Base-by-base conservation (phyloP, 108 stramenopile species). In the Cylindrotheca fusiformis region DNA sequence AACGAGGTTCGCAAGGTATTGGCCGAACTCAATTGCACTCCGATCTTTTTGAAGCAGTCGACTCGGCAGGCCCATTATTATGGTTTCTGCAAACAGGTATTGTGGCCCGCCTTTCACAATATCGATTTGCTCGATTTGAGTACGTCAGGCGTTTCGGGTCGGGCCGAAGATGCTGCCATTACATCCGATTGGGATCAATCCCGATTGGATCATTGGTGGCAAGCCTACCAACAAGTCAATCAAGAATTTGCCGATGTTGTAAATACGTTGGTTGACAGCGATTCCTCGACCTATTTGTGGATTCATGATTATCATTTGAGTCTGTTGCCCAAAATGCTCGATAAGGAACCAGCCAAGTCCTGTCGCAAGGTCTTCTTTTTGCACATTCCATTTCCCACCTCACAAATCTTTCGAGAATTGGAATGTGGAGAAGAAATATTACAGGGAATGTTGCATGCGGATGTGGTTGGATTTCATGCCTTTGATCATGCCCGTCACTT, bases 401-500 rank as follows among this genome's bases (percentile, higher is more conserved):
- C 85, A 24, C 97, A 98, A 69, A 90, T 99, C 52, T 99, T 99
- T 68, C 91, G 98, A 2, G 94, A 99, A 22, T 72, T 99, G 14
- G 93, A 96, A 58, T 90, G 82, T 60, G 96, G 97, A 29, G 93
- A 94, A 74, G 79, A 75, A 5, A 82, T 99, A 41, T 65, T 99
- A 30, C 82, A 94, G 63, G 97, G 97, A 12, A 94, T 99, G 91
- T 76, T 98, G n/a, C 84, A 86, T 59, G 97, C 99, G 1, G 96
- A 99, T 76, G 91, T 99, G 14, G 90, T 99, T 23, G 99, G 99
- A 32, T 99, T 99, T 71, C 99, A 99, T 78, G 94, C 99, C 8
- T 99, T 99, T 84, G 98, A 99, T 71, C 98, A 99, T 69, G 98
- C 99, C 1, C 79, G 99, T 6, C 99, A 99, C 70, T 99, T 99